phyloP scores from a whole-genome alignment of 1,284 basidiomycete species.

The Leccinum subrobustum region DNA sequence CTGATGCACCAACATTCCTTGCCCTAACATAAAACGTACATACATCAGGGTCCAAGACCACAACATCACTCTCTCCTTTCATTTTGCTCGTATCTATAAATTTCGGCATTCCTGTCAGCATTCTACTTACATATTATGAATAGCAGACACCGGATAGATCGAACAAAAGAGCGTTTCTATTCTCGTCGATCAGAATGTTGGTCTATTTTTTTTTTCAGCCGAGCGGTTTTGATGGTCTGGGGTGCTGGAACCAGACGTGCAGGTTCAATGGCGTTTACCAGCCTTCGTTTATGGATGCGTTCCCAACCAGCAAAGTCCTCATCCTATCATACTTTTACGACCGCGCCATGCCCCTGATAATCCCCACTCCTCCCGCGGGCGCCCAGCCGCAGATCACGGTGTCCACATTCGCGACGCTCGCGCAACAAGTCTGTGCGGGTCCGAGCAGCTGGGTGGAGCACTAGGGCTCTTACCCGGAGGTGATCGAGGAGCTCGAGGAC shows the following conservation, averaged over 20 bases:
- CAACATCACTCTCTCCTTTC: not conserved
- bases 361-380: constrained; percentile 37
- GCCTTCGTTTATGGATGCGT: constrained; percentile 87
- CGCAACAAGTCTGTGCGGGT: constrained; percentile 73
- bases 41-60: not conserved
- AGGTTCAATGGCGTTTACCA: constrained; percentile 84
- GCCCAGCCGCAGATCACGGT: constrained; percentile 48
- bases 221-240: not conserved
- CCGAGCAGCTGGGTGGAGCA: constrained; percentile 55
- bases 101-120: not conserved
- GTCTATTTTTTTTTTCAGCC: constrained; percentile 8
- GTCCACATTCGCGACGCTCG: constrained; percentile 62
- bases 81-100: not conserved
- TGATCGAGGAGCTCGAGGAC: constrained; percentile 76
- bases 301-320: constrained; percentile 77
- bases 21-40: not conserved
- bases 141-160: not conserved
- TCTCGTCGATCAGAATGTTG: constrained; percentile 18
- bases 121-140: not conserved
- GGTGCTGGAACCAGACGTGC: no score
- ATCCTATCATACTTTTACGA: constrained; percentile 80
- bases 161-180: constrained; percentile 6
- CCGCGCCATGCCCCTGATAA: constrained; percentile 47
- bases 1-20: not conserved
- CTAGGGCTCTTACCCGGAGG: constrained; percentile 51